Conservation (phyloP, 768 basidiomycete genomes). For the Gautieria morchelliformis region DNA sequence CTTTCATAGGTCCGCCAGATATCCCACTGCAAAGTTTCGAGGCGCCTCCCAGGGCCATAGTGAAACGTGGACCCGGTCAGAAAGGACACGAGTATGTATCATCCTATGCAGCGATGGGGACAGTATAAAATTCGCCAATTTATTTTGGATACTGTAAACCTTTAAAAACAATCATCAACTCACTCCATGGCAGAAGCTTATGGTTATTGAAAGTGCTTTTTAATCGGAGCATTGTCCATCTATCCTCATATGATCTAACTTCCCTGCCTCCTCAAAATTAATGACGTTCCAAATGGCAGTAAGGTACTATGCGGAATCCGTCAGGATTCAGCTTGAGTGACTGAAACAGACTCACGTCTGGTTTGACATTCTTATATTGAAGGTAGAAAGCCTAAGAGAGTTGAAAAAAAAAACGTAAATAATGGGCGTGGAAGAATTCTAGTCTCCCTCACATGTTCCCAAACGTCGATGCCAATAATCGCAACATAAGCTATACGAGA, state of each 20-base stretch:
- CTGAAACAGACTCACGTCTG: slow-evolving; percentile 53
- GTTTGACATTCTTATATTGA: slow-evolving; percentile 88
- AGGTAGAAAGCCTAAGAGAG: slow-evolving; percentile 54
- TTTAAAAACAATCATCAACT: too few species aligned
- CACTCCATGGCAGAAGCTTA: too few species aligned
- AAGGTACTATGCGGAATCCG: slow-evolving; percentile 55
- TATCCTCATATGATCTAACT: slow-evolving; percentile 11
- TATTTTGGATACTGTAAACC: too few species aligned
- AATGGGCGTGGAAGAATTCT: too few species aligned
- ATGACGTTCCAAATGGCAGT: slow-evolving; percentile 92
- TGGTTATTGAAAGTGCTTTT: too few species aligned
- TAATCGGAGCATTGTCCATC: not conserved
- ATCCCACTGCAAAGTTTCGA: too few species aligned
- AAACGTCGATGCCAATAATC: slow-evolving; percentile 93
- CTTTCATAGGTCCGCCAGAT: too few species aligned
- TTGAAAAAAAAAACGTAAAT: not conserved
- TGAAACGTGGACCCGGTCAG: too few species aligned
- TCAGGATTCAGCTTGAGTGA: not conserved
- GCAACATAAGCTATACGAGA: slow-evolving; percentile 60
- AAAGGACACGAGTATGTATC: too few species aligned
- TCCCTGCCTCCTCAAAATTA: slow-evolving; percentile 91
- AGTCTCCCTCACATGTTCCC: slow-evolving; percentile 69
- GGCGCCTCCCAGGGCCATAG: too few species aligned
- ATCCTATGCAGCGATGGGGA: too few species aligned
- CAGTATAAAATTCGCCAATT: too few species aligned